phyloP scores from a whole-genome alignment of 495 filamentous ascomycete species.

The Aspergillus incahuasiensis region DNA sequence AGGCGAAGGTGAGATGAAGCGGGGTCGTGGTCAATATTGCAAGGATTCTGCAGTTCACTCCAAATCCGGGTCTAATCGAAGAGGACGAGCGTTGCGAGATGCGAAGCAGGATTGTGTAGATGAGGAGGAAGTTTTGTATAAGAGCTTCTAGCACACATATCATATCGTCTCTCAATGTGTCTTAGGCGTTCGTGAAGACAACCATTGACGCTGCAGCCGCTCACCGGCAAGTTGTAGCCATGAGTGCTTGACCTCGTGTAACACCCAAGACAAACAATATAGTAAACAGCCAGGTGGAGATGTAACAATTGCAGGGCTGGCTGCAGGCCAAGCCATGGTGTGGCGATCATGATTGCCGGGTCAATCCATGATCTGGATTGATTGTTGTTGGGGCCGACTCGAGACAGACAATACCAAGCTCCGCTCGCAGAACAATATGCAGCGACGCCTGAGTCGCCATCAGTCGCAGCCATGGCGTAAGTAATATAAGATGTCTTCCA shows the following conservation, averaged over 20 bases:
- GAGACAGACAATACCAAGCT: slow-evolving; percentile 14
- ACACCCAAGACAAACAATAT: slow-evolving; percentile 26
- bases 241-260: slow-evolving; percentile 14
- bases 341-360: neutral
- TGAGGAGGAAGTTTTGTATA: slow-evolving; percentile 9
- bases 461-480: neutral
- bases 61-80: neutral
- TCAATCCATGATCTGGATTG: slow-evolving; percentile 1
- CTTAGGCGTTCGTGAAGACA: neutral
- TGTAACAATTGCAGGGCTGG: slow-evolving; percentile 3
- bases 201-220: neutral
- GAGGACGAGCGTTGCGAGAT: neutral
- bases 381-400: neutral
- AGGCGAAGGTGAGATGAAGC: neutral
- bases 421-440: slow-evolving; percentile 5
- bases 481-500: slow-evolving; percentile 3
- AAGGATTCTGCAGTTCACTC: neutral
- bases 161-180: neutral
- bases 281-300: neutral
- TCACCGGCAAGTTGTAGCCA: neutral
- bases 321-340: neutral
- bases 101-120: neutral
- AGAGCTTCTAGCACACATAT: neutral
- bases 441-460: neutral
- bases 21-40: neutral